Percentiles rank a stretch among this genome's conserved stretches.
Evolutionary conservation across 495 filamentous ascomycete species (phyloP).

Genomic region (Penicillium mononematosum): DNA sequence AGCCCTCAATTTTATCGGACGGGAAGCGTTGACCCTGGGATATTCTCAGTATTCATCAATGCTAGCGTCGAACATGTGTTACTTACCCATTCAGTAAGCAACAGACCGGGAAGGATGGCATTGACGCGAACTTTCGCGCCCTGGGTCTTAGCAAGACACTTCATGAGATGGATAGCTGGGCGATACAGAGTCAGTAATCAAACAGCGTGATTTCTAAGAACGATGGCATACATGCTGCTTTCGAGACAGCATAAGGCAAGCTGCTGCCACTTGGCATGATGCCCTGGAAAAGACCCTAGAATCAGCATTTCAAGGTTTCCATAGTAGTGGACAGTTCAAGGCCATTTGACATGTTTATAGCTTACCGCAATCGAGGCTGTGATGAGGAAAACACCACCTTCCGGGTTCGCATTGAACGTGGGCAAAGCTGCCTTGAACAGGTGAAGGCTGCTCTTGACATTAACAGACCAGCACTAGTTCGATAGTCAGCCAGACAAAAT

Average conservation of each 20-base stretch:
- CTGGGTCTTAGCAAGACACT: conserved; percentile 65
- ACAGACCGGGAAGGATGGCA: conserved; percentile 63
- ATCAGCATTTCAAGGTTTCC: not conserved
- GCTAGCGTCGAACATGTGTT: not conserved
- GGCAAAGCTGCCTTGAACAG: conserved; percentile 62
- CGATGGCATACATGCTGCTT: conserved; percentile 52
- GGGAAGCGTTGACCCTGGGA: conserved; percentile 47
- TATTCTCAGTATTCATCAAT: conserved; percentile 1
- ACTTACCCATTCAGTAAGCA: conserved; percentile 72
- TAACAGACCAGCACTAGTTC: conserved; percentile 62
- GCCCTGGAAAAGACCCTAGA: conserved; percentile 30
- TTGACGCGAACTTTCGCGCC: conserved; percentile 66
- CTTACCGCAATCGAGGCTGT: conserved; percentile 63
- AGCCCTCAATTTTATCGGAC: conserved; percentile 39
- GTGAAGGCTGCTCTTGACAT: conserved; percentile 65
- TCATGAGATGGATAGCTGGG: conserved; percentile 65
- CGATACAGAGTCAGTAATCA: conserved; percentile 9
- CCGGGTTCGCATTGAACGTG: conserved; percentile 64
- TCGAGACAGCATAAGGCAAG: conserved; percentile 66
- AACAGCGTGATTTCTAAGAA: not conserved
- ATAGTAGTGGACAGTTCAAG: not conserved
- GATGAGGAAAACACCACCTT: conserved; percentile 67
- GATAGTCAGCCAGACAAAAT: conserved; percentile 2
- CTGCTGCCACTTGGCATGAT: conserved; percentile 52
- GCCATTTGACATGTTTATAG: not conserved